phyloP scores from a whole-genome alignment of 179 eudicot genomes.

The Beta corolliflora region DNA sequence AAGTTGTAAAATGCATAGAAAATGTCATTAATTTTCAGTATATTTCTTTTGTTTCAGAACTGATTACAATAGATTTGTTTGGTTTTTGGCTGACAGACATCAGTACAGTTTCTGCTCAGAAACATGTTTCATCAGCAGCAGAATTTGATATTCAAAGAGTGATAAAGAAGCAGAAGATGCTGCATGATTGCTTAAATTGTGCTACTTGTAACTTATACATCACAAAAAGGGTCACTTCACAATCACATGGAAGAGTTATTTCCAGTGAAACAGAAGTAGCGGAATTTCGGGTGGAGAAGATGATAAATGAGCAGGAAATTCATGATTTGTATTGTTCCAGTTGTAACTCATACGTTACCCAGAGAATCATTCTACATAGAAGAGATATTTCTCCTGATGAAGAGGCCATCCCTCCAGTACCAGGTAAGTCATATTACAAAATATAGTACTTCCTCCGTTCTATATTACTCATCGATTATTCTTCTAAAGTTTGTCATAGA shows the following conservation, averaged over 20 bases:
- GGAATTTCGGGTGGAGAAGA: conserved; percentile 56
- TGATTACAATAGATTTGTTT: neutral
- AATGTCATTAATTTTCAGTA: too few relatives aligned
- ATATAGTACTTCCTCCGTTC: too few relatives aligned
- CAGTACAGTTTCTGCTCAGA: neutral
- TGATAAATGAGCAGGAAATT: conserved; percentile 54
- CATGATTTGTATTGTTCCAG: conserved; percentile 84
- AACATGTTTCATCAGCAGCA: neutral
- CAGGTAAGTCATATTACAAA: conserved; percentile 10
- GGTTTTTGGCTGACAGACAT: neutral
- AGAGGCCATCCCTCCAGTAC: conserved; percentile 25
- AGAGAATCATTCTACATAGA: conserved; percentile 67
- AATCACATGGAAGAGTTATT: conserved; percentile 13
- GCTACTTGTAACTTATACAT: conserved; percentile 82
- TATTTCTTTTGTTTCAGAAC: neutral
- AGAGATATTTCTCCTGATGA: conserved; percentile 44
- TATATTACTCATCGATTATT: too few relatives aligned
- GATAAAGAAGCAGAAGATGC: conserved; percentile 56
- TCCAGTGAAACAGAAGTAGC: conserved; percentile 3
- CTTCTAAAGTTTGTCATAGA: neutral
- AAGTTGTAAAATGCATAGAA: neutral
- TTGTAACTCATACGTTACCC: conserved; percentile 80
- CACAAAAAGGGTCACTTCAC: conserved; percentile 53
- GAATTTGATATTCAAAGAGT: conserved; percentile 62
- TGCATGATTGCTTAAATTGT: conserved; percentile 65